Evolutionary conservation across 1,284 basidiomycete species (phyloP).

Genomic region (Ustilago trichophora): DNA sequence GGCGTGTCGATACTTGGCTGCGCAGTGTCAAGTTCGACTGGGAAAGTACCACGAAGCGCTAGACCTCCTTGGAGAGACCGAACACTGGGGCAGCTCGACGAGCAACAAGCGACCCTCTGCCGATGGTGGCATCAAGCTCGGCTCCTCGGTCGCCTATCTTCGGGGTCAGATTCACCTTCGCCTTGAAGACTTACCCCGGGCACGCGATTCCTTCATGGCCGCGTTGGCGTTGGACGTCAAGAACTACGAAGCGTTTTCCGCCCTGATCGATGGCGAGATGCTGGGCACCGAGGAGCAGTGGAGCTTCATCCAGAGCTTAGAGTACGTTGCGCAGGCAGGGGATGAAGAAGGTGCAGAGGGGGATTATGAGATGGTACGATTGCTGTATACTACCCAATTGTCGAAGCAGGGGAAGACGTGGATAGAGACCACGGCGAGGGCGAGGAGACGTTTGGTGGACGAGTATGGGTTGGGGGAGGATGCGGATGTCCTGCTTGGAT

Average conservation of each 20-base stretch:
- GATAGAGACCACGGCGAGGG: slow-evolving; percentile 10
- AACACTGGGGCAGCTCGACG: slow-evolving; percentile 43
- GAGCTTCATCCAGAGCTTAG: slow-evolving; percentile 87
- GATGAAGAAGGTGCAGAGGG: slow-evolving; percentile 70
- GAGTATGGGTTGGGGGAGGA: slow-evolving; percentile 77
- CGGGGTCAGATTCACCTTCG: slow-evolving; percentile 93
- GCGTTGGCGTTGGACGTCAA: slow-evolving; percentile 93
- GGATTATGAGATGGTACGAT: slow-evolving; percentile 85
- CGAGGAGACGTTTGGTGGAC: slow-evolving; percentile 75
- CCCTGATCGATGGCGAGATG: slow-evolving; percentile 83
- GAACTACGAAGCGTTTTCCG: slow-evolving; percentile 94
- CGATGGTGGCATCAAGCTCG: slow-evolving; percentile 67
- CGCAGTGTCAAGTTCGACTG: slow-evolving; percentile 90
- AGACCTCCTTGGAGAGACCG: slow-evolving; percentile 80
- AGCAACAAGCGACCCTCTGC: slow-evolving; percentile 51
- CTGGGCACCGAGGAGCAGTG: slow-evolving; percentile 72
- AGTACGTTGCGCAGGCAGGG: slow-evolving; percentile 80
- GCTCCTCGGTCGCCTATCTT: slow-evolving; percentile 78
- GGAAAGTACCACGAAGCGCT: slow-evolving; percentile 92
- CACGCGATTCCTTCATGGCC: slow-evolving; percentile 93
- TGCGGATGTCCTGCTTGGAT: slow-evolving; percentile 87
- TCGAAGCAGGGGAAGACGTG: slow-evolving; percentile 73
- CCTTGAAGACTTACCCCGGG: slow-evolving; percentile 84
- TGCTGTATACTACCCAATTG: slow-evolving; percentile 89
- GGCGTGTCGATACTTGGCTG: slow-evolving; percentile 71